A percentile compares a stretch with the other conserved stretches of the same genome.
These are phyloP conservation scores for Kwoniella dejecticola DNA, from an alignment of 768 basidiomycete species.

Conservation along the genomic window DNA sequence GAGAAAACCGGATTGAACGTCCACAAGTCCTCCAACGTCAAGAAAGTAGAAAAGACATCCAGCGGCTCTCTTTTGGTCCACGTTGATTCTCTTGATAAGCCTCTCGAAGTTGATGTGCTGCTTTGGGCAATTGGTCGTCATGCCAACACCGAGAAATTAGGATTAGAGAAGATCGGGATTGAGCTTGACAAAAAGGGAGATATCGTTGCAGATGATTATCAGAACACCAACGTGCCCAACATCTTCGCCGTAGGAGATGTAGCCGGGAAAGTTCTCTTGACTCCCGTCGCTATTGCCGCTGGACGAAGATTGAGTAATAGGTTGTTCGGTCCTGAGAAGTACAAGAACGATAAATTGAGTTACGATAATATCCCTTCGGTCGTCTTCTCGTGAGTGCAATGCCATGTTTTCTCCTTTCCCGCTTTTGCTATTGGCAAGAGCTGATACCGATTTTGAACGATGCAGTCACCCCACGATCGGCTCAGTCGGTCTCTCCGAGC, in stretches of 20 bases:
- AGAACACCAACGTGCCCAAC: slow-evolving; percentile 71
- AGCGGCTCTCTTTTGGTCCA: slow-evolving; percentile 69
- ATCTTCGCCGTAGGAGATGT: slow-evolving; percentile 89
- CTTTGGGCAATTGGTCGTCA: slow-evolving; percentile 95
- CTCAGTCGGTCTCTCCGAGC: slow-evolving; percentile 91
- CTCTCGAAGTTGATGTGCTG: slow-evolving; percentile 79
- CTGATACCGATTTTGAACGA: not conserved
- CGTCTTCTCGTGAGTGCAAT: slow-evolving; percentile 88
- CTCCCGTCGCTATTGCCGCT: slow-evolving; percentile 96
- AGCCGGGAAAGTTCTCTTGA: slow-evolving; percentile 85
- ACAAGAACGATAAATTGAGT: slow-evolving; percentile 79
- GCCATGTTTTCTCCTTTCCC: not conserved
- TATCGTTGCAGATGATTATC: slow-evolving; percentile 85
- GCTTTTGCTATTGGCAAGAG: not conserved
- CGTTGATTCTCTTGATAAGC: slow-evolving; percentile 68
- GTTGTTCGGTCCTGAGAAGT: slow-evolving; percentile 82
- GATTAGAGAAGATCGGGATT: slow-evolving; percentile 75
- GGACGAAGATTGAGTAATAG: slow-evolving; percentile 85
- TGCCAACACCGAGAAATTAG: slow-evolving; percentile 74
- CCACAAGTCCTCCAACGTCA: slow-evolving; percentile 74
- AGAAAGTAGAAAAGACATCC: slow-evolving; percentile 70
- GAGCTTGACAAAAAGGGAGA: slow-evolving; percentile 77
- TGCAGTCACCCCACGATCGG: slow-evolving; percentile 90
- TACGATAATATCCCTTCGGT: slow-evolving; percentile 93
- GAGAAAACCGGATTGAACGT: slow-evolving; percentile 88